These are phyloP conservation scores for Teratosphaeria pseudoeucalypti DNA, from an alignment of 2,329 filamentous ascomycete genomes.

Conservation along the genomic window DNA sequence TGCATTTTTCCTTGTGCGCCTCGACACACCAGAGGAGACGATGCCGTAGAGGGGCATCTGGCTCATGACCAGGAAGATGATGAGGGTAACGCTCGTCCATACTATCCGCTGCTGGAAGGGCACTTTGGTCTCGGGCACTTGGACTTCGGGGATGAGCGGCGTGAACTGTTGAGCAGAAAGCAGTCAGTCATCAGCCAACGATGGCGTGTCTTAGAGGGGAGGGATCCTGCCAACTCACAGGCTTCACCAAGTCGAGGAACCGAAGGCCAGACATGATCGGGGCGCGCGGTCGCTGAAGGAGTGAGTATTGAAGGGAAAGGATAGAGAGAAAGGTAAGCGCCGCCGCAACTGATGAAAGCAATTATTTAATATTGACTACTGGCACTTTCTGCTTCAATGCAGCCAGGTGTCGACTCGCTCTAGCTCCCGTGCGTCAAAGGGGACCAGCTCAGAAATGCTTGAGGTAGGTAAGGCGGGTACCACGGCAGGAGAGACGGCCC, in stretches of 20 bases:
- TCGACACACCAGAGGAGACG: conserved; percentile 61
- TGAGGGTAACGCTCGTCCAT: conserved; percentile 57
- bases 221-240: neutral
- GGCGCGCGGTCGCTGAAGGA: neutral
- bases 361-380: neutral
- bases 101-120: conserved; percentile 78
- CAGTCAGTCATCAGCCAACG: neutral
- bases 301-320: neutral
- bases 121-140: conserved; percentile 95
- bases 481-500: neutral
- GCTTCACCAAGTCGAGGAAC: conserved; percentile 97
- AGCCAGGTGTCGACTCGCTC: neutral
- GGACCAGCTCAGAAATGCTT: neutral
- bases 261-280: conserved; percentile 44
- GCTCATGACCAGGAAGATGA: conserved; percentile 99
- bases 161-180: conserved; percentile 34
- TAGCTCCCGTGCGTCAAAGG: neutral
- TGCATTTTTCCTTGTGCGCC: conserved; percentile 4
- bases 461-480: neutral
- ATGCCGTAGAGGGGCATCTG: conserved; percentile 98
- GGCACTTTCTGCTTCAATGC: neutral
- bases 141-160: conserved; percentile 98
- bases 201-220: neutral
- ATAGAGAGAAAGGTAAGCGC: neutral
- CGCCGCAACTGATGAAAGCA: neutral